A percentile compares a stretch with the other conserved stretches of the same genome.
Evolutionary conservation across 352 stramenopile genomes (phyloP).

Genomic region (Pythium chondricola): DNA sequence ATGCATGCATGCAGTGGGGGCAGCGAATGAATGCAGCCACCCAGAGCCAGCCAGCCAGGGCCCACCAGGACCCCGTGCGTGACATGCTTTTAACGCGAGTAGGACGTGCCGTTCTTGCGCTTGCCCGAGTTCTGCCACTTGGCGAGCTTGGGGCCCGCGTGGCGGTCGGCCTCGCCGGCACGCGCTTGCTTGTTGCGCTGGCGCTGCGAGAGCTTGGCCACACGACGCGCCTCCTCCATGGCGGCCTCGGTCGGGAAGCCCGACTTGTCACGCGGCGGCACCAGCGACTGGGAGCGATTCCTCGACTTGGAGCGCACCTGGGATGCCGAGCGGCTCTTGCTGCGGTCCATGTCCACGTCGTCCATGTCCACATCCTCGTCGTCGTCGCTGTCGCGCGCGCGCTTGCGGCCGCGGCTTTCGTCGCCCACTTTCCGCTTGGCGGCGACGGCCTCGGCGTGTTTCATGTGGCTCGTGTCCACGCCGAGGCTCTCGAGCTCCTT

Average conservation of each 20-base stretch:
- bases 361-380: slow-evolving; percentile 88
- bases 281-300: slow-evolving; percentile 75
- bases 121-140: slow-evolving; percentile 90
- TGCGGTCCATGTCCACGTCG: slow-evolving; percentile 66
- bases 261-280: slow-evolving; percentile 62
- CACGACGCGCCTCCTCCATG: slow-evolving; percentile 37
- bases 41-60: not conserved
- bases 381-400: slow-evolving; percentile 71
- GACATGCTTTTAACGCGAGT: slow-evolving; percentile 80
- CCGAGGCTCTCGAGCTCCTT: slow-evolving; percentile 89
- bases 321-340: slow-evolving; percentile 29
- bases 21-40: no score
- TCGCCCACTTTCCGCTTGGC: slow-evolving; percentile 61
- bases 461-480: slow-evolving; percentile 88
- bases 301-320: slow-evolving; percentile 76
- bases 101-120: slow-evolving; percentile 65
- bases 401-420: slow-evolving; percentile 81
- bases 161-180: slow-evolving; percentile 75
- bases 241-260: slow-evolving; percentile 55
- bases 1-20: no score
- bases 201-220: slow-evolving; percentile 55
- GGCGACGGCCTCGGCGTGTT: slow-evolving; percentile 74
- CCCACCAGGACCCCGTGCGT: no score
- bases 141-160: slow-evolving; percentile 75
- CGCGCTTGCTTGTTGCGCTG: slow-evolving; percentile 77